Percentiles rank a stretch among this genome's conserved stretches.
Evolutionary conservation across 371 early-diverging fungal genomes (phyloP).

Genomic region (Mortierella polycephala): DNA sequence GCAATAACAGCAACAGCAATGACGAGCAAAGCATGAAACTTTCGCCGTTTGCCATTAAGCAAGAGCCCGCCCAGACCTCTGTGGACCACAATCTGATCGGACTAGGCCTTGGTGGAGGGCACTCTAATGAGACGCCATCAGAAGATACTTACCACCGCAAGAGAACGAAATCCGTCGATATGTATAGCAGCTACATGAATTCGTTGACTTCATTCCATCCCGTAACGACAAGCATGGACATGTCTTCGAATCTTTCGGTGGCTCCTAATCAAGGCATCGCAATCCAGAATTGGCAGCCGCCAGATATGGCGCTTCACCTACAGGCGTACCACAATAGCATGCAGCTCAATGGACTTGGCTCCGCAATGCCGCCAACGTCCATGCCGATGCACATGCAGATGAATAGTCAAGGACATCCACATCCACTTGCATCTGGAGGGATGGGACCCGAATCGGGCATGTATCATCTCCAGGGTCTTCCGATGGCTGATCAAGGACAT

Average conservation of each 20-base stretch:
- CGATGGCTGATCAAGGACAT: constrained; percentile 21
- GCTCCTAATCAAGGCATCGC: constrained; percentile 29
- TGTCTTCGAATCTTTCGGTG: constrained; percentile 9
- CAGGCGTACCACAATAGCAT: constrained; percentile 45
- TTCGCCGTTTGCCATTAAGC: constrained; percentile 18
- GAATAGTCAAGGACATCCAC: constrained; percentile 28
- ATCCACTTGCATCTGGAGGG: constrained; percentile 12
- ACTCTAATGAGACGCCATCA: constrained; percentile 1
- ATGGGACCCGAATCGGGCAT: constrained; percentile 23
- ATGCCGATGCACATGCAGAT: constrained; percentile 42
- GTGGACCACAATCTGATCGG: constrained; percentile 29
- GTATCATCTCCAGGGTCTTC: constrained; percentile 26
- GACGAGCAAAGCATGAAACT: constrained; percentile 5
- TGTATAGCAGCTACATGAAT: constrained; percentile 43
- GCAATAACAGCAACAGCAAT: constrained; percentile 7
- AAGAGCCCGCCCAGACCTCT: constrained; percentile 9
- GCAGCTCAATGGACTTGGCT: constrained; percentile 31
- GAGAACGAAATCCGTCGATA: constrained; percentile 52
- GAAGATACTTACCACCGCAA: constrained; percentile 50
- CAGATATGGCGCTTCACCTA: constrained; percentile 47
- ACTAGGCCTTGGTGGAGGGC: constrained; percentile 24
- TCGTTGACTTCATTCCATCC: constrained; percentile 27
- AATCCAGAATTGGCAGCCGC: constrained; percentile 52
- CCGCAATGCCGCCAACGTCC: constrained; percentile 27
- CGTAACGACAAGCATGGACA: constrained; percentile 19